A percentile compares a stretch with the other conserved stretches of the same genome.
These are phyloP conservation scores for Cicer arietinum DNA, from an alignment of 306 rosid species.

Conservation along the genomic window DNA sequence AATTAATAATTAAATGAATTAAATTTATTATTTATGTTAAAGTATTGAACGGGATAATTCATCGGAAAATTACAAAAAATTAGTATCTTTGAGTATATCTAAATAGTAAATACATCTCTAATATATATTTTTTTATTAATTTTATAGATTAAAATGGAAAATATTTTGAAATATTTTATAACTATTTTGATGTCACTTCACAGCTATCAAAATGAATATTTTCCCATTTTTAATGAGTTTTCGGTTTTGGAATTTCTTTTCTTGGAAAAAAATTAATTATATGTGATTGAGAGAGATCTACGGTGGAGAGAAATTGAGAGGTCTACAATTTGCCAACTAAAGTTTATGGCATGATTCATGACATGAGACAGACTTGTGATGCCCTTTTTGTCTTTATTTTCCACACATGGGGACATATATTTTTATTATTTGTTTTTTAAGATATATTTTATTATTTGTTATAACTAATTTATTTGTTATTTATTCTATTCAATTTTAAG, in stretches of 20 bases:
- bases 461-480: background rate
- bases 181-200: too few relatives aligned
- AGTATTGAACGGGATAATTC: too few relatives aligned
- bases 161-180: too few relatives aligned
- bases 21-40: too few relatives aligned
- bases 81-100: too few relatives aligned
- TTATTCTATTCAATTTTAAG: background rate
- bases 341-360: constrained; percentile 23
- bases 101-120: too few relatives aligned
- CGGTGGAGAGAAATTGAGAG: constrained; percentile 25
- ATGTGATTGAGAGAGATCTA: background rate
- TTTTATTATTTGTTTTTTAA: background rate
- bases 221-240: background rate
- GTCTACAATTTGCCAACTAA: constrained; percentile 43
- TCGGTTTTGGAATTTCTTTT: background rate
- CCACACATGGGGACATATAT: background rate
- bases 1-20: too few relatives aligned
- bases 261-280: constrained; percentile 4
- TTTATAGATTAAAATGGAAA: too few relatives aligned
- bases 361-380: constrained; percentile 24
- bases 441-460: background rate
- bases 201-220: too few relatives aligned
- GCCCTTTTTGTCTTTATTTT: background rate
- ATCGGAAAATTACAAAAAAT: too few relatives aligned
- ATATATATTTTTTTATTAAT: too few relatives aligned